Conservation (phyloP, 805 yeast genomes). For the Metschnikowia lochheadii region DNA sequence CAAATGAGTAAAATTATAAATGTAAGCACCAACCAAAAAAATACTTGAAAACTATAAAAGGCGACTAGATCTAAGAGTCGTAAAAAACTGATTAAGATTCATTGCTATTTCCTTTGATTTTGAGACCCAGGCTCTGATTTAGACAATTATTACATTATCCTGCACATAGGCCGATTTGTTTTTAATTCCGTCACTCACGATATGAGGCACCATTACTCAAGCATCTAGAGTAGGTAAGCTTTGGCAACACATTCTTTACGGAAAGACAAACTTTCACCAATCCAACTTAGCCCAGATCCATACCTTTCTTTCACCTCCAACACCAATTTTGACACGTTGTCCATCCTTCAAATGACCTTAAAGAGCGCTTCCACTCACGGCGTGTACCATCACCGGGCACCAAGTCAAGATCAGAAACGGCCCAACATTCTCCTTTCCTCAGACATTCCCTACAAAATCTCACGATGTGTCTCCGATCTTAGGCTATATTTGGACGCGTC, state of each 20-base stretch:
- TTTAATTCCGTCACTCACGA: background rate
- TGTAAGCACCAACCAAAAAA: background rate
- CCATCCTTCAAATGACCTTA: conserved; percentile 2
- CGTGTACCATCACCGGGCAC: conserved; percentile 10
- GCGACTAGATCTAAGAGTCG: too few relatives aligned
- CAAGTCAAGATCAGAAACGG: conserved; percentile 26
- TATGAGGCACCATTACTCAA: background rate
- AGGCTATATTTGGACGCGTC: conserved; percentile 12
- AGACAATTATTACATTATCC: background rate
- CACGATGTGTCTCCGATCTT: conserved; percentile 17
- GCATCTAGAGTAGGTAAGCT: background rate
- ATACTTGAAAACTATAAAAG: background rate
- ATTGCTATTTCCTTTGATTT: too few relatives aligned
- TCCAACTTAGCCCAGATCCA: background rate
- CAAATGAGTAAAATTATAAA: background rate
- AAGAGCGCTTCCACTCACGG: background rate
- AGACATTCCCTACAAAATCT: conserved; percentile 26
- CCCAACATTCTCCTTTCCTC: conserved; percentile 39
- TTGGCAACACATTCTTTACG: background rate
- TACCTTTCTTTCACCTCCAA: background rate
- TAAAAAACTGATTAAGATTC: too few relatives aligned
- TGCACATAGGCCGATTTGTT: background rate
- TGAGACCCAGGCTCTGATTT: too few relatives aligned
- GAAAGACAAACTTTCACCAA: background rate
- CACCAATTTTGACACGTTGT: background rate